Percentiles rank a stretch among this genome's conserved stretches.
Conservation (phyloP, 768 basidiomycete genomes). For the Tylopilus balloui region DNA sequence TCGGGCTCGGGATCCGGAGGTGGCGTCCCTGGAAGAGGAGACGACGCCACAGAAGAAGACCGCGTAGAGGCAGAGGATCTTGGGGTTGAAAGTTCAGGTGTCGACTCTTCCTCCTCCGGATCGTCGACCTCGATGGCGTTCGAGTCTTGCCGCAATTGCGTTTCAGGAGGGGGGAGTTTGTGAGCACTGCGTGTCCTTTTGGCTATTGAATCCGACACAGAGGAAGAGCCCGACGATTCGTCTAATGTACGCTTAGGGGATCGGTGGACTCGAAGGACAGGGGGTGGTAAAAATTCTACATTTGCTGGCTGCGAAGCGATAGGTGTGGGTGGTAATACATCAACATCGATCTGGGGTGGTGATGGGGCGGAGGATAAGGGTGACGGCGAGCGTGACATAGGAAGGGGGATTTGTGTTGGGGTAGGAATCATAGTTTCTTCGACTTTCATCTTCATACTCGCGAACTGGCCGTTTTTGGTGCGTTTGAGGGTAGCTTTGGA, state of each 20-base stretch:
- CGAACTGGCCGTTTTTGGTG: conserved; percentile 24
- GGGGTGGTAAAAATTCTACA: conserved; percentile 10
- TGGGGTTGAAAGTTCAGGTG: conserved; percentile 43
- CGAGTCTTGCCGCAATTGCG: conserved; percentile 12
- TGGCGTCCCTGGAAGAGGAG: conserved; percentile 36
- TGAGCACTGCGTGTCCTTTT: conserved; percentile 35
- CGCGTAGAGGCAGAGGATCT: conserved; percentile 28
- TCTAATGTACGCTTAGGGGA: conserved; percentile 61
- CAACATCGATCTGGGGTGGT: conserved; percentile 23
- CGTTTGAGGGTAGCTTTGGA: conserved; percentile 17
- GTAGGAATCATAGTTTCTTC: conserved; percentile 22
- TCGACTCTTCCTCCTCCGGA: conserved; percentile 30
- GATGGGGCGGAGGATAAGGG: conserved; percentile 28
- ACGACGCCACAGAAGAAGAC: conserved; percentile 31
- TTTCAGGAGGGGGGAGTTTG: conserved; percentile 17
- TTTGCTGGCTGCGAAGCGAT: conserved; percentile 14
- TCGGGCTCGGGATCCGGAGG: conserved; percentile 26
- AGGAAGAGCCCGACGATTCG: conserved; percentile 47
- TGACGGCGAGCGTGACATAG: conserved; percentile 37
- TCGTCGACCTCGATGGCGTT: conserved; percentile 27
- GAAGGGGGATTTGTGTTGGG: conserved; percentile 35
- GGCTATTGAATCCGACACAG: conserved; percentile 31
- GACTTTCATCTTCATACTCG: conserved; percentile 17
- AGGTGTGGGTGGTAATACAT: conserved; percentile 28
- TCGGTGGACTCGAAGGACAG: conserved; percentile 35